phyloP scores from a whole-genome alignment of 2,329 filamentous ascomycete genomes.

The Neonectria sp. region DNA sequence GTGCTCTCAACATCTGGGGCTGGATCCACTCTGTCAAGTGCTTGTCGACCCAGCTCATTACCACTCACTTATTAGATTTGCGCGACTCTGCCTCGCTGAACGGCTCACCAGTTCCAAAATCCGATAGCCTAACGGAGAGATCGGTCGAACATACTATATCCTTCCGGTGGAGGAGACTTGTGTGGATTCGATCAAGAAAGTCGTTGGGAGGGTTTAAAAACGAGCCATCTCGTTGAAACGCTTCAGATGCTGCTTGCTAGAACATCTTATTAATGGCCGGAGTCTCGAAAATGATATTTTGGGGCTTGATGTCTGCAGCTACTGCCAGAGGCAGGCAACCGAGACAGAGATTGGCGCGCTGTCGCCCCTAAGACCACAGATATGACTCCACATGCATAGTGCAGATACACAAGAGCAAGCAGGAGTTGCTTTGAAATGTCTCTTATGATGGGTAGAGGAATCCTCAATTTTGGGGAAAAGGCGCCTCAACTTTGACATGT shows the following conservation, averaged over 20 bases:
- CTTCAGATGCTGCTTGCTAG: conserved; percentile 35
- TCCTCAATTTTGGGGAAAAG: conserved; percentile 29
- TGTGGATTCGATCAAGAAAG: conserved; percentile 33
- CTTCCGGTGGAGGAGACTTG: conserved; percentile 34
- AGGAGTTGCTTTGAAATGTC: conserved; percentile 38
- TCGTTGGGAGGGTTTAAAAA: conserved; percentile 20
- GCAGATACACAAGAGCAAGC: conserved; percentile 37
- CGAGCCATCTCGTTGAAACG: conserved; percentile 14
- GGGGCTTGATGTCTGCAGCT: conserved; percentile 44
- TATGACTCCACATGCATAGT: conserved; percentile 37
- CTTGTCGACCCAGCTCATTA: conserved; percentile 35
- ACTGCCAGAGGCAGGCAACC: background rate
- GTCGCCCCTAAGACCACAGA: background rate
- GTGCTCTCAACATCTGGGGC: conserved; percentile 43
- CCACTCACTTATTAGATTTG: background rate
- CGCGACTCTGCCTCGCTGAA: background rate
- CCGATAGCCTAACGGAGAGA: conserved; percentile 36
- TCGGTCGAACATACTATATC: conserved; percentile 22
- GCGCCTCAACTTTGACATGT: conserved; percentile 36
- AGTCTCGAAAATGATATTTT: conserved; percentile 45
- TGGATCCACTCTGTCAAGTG: conserved; percentile 48
- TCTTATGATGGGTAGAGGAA: conserved; percentile 35
- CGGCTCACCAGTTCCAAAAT: conserved; percentile 41
- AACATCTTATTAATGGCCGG: conserved; percentile 40
- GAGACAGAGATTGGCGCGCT: background rate